Evolutionary conservation across 2,329 filamentous ascomycete genomes (phyloP), one percentile per base, ranked within the genome.

Genomic region (Sclerotinia borealis): DNA sequence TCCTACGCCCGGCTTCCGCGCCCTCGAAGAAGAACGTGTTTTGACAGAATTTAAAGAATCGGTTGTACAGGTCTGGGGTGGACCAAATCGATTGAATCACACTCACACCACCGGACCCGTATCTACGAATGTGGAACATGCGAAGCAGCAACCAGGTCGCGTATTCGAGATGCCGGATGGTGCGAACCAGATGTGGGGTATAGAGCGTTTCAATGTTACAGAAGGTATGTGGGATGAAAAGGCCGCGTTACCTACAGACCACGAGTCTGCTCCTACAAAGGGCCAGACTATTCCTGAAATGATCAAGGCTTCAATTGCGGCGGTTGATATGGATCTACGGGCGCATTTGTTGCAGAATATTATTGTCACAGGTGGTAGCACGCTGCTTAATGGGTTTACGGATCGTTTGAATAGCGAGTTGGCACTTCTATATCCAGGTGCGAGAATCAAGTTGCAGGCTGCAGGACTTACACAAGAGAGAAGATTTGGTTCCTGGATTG

Each of bases 131-230:
- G 86, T 95, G 73, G 93, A 97, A 48, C 81, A 86, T 54, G 87
- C 88, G 64, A 88, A 85, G 74, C 82, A 79, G 50, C 86, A 87
- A 68, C 91, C 92, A 0, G 91, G 91, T 47, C 88, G 92, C 59
- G 90, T 95, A 13, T 99, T 97, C 72, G 95, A 99, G 79, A 95
- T 99, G 84, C 95, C 95, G 11, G 92, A 98, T 74, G 95, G 95
- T 58, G 93, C 89, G 79, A 99, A 98, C 79, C 91, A 96, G 76
- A 89, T 96, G 77, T 99, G 96, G 81, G 89, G 91, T 66, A 84
- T 88, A 63, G 93, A 97, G 76, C 88, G 95, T 58, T 97, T 89
- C 82, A 86, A 87, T 69, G 89, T 92, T 13, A 88, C 89, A 1
- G 95, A 99, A 78, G 91, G 91, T 48, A 84, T 99, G 75, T 99